These are phyloP conservation scores for Agaricus bisporus DNA, from an alignment of 768 basidiomycete species.

Conservation along the genomic window DNA sequence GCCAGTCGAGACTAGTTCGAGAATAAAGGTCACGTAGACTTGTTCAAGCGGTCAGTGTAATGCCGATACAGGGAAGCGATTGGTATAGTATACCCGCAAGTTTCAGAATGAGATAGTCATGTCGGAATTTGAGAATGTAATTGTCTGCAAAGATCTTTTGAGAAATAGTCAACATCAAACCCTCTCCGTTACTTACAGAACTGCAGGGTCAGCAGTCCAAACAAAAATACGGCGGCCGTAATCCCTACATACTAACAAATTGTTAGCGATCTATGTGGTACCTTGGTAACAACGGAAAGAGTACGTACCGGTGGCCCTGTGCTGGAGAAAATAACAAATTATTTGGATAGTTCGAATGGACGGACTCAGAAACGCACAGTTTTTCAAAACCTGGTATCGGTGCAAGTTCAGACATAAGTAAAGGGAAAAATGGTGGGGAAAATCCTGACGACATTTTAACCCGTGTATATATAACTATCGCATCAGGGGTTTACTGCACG, in stretches of 20 bases:
- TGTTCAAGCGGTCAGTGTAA: too few relatives aligned
- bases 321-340: not conserved
- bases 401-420: too few relatives aligned
- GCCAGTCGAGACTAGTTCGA: conserved; percentile 4
- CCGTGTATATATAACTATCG: too few relatives aligned
- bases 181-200: not conserved
- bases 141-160: not conserved
- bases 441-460: too few relatives aligned
- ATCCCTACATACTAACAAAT: not conserved
- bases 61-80: not conserved
- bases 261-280: too few relatives aligned
- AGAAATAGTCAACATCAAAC: not conserved
- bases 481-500: too few relatives aligned
- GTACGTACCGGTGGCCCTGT: not conserved
- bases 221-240: not conserved
- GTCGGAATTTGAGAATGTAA: conserved; percentile 1
- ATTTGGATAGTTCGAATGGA: too few relatives aligned
- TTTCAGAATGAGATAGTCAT: not conserved
- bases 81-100: not conserved
- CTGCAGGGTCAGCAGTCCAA: not conserved
- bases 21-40: conserved; percentile 2
- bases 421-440: too few relatives aligned
- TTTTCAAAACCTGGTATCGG: too few relatives aligned
- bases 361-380: too few relatives aligned
- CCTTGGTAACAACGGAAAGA: too few relatives aligned